A percentile compares a stretch with the other conserved stretches of the same genome.
phyloP scores from a whole-genome alignment of 2,329 filamentous ascomycete genomes.

The Samsoniella hepiali region DNA sequence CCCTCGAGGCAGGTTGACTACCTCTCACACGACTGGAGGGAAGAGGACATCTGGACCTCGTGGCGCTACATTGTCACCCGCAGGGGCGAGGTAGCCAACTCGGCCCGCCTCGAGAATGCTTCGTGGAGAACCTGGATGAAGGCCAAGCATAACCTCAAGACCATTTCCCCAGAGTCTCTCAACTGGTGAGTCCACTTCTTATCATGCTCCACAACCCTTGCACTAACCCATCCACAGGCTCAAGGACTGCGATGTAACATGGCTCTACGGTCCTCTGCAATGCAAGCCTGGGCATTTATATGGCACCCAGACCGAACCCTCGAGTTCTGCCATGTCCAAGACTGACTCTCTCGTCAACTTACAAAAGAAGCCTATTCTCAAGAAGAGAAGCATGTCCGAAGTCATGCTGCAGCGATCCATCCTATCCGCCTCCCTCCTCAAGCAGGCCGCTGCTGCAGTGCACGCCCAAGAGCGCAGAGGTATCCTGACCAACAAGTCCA shows the following conservation, averaged over 20 bases:
- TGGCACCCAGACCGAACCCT: slow-evolving; percentile 14
- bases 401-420: slow-evolving; percentile 88
- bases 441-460: slow-evolving; percentile 82
- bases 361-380: slow-evolving; percentile 84
- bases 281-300: slow-evolving; percentile 60
- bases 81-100: slow-evolving; percentile 74
- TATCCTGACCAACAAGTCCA: slow-evolving; percentile 56
- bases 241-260: slow-evolving; percentile 96
- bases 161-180: slow-evolving; percentile 83
- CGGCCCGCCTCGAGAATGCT: slow-evolving; percentile 84
- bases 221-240: slow-evolving; percentile 58
- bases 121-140: slow-evolving; percentile 98
- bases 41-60: slow-evolving; percentile 96
- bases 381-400: slow-evolving; percentile 95
- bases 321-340: slow-evolving; percentile 42
- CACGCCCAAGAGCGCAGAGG: slow-evolving; percentile 70
- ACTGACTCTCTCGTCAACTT: slow-evolving; percentile 61
- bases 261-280: slow-evolving; percentile 92
- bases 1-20: slow-evolving; percentile 93
- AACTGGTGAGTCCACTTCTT: slow-evolving; percentile 69
- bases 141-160: slow-evolving; percentile 79
- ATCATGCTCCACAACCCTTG: background rate
- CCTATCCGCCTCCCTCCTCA: slow-evolving; percentile 82
- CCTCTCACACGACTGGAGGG: slow-evolving; percentile 85
- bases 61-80: slow-evolving; percentile 91